Conservation (phyloP, 768 basidiomycete species). For the Trametes cingulata region DNA sequence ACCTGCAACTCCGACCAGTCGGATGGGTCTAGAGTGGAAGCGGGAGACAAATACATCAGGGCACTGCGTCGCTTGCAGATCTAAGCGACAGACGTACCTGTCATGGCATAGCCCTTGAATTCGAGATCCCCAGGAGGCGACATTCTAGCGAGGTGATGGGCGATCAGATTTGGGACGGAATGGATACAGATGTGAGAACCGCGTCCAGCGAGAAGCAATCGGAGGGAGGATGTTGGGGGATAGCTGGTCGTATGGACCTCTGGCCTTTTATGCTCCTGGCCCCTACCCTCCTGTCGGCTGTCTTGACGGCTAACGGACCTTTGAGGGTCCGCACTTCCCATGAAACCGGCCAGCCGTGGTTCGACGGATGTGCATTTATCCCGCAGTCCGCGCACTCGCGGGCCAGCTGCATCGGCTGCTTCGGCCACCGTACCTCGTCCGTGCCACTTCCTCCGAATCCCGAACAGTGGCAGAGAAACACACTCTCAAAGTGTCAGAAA, state of each 20-base stretch:
- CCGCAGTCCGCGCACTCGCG: too few species aligned
- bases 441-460: too few species aligned
- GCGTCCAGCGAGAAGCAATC: neutral
- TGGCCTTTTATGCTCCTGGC: neutral
- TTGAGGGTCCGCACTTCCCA: too few species aligned
- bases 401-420: too few species aligned
- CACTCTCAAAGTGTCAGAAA: too few species aligned
- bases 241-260: neutral
- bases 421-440: too few species aligned
- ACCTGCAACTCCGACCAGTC: slow-evolving; percentile 44
- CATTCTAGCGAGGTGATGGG: slow-evolving; percentile 1
- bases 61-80: neutral
- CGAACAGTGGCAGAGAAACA: too few species aligned
- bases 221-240: neutral
- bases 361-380: too few species aligned
- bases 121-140: neutral
- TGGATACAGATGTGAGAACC: neutral
- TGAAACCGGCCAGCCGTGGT: too few species aligned
- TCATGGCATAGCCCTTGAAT: slow-evolving; percentile 34
- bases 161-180: neutral
- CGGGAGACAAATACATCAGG: neutral
- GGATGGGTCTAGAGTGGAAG: slow-evolving; percentile 18
- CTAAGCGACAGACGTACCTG: slow-evolving; percentile 10
- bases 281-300: neutral
- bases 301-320: neutral